Base-by-base conservation (phyloP, 2,329 filamentous ascomycete genomes). In the Geoglossum cookeanum region DNA sequence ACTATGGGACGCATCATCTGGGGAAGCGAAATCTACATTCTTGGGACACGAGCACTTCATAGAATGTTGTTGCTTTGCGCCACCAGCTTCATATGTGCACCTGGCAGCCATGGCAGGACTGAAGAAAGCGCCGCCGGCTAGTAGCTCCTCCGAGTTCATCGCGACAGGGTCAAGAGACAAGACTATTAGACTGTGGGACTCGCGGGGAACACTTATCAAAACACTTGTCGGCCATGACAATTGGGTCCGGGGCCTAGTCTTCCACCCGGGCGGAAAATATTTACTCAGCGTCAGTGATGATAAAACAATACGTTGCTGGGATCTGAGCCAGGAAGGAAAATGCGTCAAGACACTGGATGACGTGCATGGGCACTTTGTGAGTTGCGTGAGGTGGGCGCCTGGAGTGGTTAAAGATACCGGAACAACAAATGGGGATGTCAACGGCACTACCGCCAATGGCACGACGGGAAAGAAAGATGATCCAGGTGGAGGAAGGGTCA, bases 301-400 rank as follows among this genome's bases (percentile, higher is more conserved):
- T 72, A 94, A 92, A 72, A 90, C 87, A 3, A 76, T 97, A 59
- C 78, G 90, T 57, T 96, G 90, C 73, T 97, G 91, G 91, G 91
- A 97, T 71, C 73, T 97, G 30, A 78, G 79, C 30, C 91, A 97
- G 67, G 89, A 94, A 68, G 87, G 87, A 47, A 90, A 89, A 65
- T 91, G 88, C 64, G 88, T 95, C 62, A 91, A 91, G 69, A 83
- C 81, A 0, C 72, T 97, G 15, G 75, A 77, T 42, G 86, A 88
- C 61, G 82, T 81, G 0, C 89, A 94, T 66, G 81, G 78, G 3
- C 88, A 89, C 66, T 96, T 97, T 65, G 80, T 96, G 55, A 89
- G 80, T 59, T 91, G 86, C 66, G 75, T 96, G 64, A 74, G 88
- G 60, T 97, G 91, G 90, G 91, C 89, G 1, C 90, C 90, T 0